Evolutionary conservation across 768 basidiomycete species (phyloP), one percentile per base, ranked within the genome.

Genomic region (Thelephora ganbajun): DNA sequence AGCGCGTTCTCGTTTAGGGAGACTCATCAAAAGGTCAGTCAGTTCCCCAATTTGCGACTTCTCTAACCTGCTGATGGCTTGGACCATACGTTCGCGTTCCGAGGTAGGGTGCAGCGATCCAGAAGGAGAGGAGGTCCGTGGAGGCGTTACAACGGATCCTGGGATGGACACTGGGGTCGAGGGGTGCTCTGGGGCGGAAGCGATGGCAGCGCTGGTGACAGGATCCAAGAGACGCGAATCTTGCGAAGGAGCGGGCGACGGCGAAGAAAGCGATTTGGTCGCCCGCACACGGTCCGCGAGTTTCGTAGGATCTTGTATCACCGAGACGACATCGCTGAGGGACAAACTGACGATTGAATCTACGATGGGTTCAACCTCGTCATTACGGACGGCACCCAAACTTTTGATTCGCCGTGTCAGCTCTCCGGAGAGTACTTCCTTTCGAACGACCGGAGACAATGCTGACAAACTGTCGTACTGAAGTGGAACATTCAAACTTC

Each of bases 131-230:
- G 85, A 85, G 0, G 88, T 87, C 13, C 88, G 77, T 11, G 88
- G 84, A 2, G 88, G 86, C 0, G 84, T 86, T 30, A 81, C 79
- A n/a, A 84, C 59, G 0, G 83, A 80, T 0, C 79, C 76, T 49
- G 77, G 77, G 49, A 86, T 70, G 1, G 87, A 89, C 11, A 90
- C 76, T 1, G 88, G 88, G 0, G 88, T 90, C 6, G 83, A 85
- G 0, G 88, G 88, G 51, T 89, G 87, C 57, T 91, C 88, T 0
- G 88, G 88, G n/a, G 87, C 87, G 44, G 83, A 86, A 2, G 87
- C 88, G 3, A 84, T 87, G 2, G 84, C 82, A 52, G 75, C 75
- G 19, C 77, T 62, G 6, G 74, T 70, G 48, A 69, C 74, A 5
- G 76, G 71, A 53, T 84, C 81, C 23, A 82, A 66, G n/a, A 79